Evolutionary conservation across 805 yeast genomes (phyloP), one percentile per base, ranked within the genome.

Genomic region (Tetrapisispora fleetii): DNA sequence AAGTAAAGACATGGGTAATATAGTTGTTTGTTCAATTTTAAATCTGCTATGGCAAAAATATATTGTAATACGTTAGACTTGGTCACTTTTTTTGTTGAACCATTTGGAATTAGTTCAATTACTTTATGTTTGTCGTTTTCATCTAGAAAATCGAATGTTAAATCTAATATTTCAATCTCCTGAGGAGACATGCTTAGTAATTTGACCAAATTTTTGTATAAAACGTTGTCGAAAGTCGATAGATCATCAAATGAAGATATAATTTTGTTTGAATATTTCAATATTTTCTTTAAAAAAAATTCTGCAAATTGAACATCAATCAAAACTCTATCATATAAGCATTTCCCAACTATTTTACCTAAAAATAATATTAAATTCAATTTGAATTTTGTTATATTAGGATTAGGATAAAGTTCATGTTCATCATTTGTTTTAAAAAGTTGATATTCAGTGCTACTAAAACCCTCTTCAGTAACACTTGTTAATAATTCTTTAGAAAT

Each of bases 401-500:
- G 50, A 7, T 58, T 58, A 7, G 97, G 97, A 59, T 83, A 87
- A 14, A 91, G 58, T 50, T 82, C 81, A 59, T 85, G 78, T 39
- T 76, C 68, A 0, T 64, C 60, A 21, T 74, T 79, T 27, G 69
- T 69, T 8, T 63, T 58, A 50, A 80, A 79, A 7, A 77, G 57
- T 1, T 54, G 51, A 33, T 54, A 54, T 18, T 57, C 52, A 13
- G 45, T 58, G 4, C 72, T 67, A 30, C 71, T 67, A 57, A 91
- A 86, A 0, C 85, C 90, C 53, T 84, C 86, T 4, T 68, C 70
- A 2, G 83, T 78, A 0, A 88, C 80, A 45, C 83, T 72, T 2
- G 91, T 88, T 48, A 91, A 67, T 53, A 93, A 80, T 58, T 91
- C 99, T 62, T 91, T 90, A 0, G 97, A 90, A 22, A 91, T 71